These are phyloP conservation scores for Paramecium primaurelia DNA, from an alignment of 73 alveolate species.

Conservation along the genomic window DNA sequence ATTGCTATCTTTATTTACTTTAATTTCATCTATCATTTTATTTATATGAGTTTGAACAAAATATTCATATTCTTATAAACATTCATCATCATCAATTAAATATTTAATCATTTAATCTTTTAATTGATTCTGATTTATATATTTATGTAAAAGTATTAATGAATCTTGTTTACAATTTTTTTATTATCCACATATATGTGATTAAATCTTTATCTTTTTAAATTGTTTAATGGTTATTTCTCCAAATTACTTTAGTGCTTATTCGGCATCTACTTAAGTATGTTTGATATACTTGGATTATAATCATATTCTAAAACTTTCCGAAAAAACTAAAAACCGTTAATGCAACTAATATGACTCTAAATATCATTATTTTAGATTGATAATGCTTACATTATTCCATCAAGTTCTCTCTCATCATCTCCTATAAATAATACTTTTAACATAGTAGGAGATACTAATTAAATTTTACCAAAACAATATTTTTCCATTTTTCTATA, in stretches of 20 bases:
- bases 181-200: background rate
- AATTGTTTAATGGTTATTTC: background rate
- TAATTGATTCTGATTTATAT: background rate
- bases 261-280: slow-evolving; percentile 5
- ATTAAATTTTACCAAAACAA: background rate
- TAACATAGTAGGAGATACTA: background rate
- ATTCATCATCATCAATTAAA: background rate
- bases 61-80: background rate
- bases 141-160: background rate
- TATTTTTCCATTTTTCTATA: slow-evolving; percentile 43
- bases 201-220: background rate
- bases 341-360: background rate
- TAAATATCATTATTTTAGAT: background rate
- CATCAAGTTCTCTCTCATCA: background rate
- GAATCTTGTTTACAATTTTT: background rate
- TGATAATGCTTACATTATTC: background rate
- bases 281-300: background rate
- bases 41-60: background rate
- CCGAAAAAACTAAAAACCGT: background rate
- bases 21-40: background rate
- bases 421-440: slow-evolving; percentile 9
- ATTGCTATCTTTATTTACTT: background rate
- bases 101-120: background rate
- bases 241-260: background rate
- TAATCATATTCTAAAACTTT: slow-evolving; percentile 22